Evolutionary conservation across 2,329 filamentous ascomycete species (phyloP), one percentile per base, ranked within the genome.

Genomic region (Trichothecium sympodiale): DNA sequence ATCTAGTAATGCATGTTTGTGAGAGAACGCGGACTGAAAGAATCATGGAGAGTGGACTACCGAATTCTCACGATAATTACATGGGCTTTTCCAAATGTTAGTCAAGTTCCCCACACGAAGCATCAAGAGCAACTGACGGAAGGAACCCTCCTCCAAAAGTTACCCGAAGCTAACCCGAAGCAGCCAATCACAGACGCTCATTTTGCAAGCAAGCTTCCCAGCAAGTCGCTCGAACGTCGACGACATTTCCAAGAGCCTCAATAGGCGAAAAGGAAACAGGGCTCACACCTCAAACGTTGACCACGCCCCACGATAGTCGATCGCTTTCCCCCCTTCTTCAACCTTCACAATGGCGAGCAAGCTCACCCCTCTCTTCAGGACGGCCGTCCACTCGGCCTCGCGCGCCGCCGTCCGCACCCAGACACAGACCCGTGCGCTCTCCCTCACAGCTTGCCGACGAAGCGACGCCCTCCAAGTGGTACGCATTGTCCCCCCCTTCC

Each of bases 391-490:
- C 54, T 67, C 77, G 47, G 64, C 71, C 48, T 70, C 75, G 56
- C 73, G 74, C 60, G 64, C 74, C 51, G 68, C 75, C 50, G 20
- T 10, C 20, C 67, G 74, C 46, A 31, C 27, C 28, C 29, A 8
- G 9, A 16, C 29, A 8, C 83, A 83, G 64, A 74, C 71, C 60
- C 80, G 86, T 56, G 67, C 78, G 43, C 80, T 94, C 59, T 80
- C 78, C 57, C 67, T 73, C 54, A 76, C 76, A 54, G 66, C 78
- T 46, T 68, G 74, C 57, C 71, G 72, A 49, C 69, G 67, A 53
- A 94, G 85, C 68, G 85, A 89, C 53, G 65, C 73, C 44, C 80
- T 77, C 53, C 64, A 68, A 51, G 75, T 83, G 60, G 79, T 83
- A 25, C 20, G 20, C 74, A 55, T n/a, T n/a, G 76, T 66, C 45